These are phyloP conservation scores for Solanum hybrid DNA, from an alignment of 305 asterid genomes.

Conservation along the genomic window DNA sequence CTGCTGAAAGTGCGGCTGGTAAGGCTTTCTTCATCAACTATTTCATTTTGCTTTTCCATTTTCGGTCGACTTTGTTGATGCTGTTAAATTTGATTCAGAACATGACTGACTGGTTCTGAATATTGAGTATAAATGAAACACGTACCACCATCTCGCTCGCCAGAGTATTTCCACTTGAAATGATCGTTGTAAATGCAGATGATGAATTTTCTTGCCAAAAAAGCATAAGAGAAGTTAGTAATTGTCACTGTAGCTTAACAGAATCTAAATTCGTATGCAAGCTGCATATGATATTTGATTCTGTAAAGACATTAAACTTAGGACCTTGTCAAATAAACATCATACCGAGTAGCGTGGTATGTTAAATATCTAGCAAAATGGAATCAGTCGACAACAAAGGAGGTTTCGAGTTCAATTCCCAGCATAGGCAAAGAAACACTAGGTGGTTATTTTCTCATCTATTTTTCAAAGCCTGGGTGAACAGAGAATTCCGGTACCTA, in stretches of 20 bases:
- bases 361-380: background rate
- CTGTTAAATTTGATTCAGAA: background rate
- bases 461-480: background rate
- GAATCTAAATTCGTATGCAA: background rate
- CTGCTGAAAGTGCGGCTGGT: conserved; percentile 86
- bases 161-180: background rate
- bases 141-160: background rate
- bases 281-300: background rate
- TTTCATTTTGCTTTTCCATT: background rate
- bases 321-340: background rate
- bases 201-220: background rate
- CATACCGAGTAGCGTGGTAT: background rate
- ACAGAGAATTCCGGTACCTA: background rate
- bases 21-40: conserved; percentile 8
- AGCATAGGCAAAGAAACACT: background rate
- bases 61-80: background rate
- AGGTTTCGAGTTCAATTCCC: background rate
- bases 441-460: background rate
- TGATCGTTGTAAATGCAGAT: background rate
- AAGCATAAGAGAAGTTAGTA: background rate
- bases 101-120: background rate
- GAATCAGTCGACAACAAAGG: background rate
- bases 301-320: background rate
- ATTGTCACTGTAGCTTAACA: background rate
- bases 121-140: background rate